Base-by-base conservation (phyloP, 768 basidiomycete species). In the Termitomyces sp. region DNA sequence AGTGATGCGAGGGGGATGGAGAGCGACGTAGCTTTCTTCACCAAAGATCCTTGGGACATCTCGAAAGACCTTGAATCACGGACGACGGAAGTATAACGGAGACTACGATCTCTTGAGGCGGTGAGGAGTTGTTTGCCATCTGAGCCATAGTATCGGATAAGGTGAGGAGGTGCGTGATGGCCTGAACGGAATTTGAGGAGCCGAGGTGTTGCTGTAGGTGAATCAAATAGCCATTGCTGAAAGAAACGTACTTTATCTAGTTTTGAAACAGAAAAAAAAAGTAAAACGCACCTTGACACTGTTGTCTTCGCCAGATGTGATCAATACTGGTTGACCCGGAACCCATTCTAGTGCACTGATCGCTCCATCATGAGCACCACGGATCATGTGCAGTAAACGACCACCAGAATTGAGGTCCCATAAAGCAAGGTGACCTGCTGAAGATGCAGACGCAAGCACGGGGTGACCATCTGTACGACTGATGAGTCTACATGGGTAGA, bases 181-280 rank as follows among this genome's bases (percentile, higher is more conserved):
- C 97, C 97, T 0, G 93, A 89, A 50, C 97, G 86, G 72, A 85
- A 93, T 77, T 98, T 98, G 31, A 98, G 82, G 11, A 98, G 78
- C 59, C 93, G 84, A 1, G 97, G 96, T 29, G 91, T 78, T 1
- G 89, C 80, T 0, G 91, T 90, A 0, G 94, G 93, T 0, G 95
- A 92, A 69, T 98, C 97, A 67, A 96, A 96, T 25, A 96, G 71
- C 96, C 96, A 98, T 95, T 99, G 96, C 96, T 98, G 68, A 8
- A 38, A 61, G 46, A 57, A 45, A 31, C 31, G 15, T 53, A 5
- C 42, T 43, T 36, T 56, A 9, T 38, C 14, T 45, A 43, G 17
- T 17, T 6, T 7, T 49, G 15, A 2, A 1, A 37, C 29, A 51
- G 34, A 36, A 38, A 17, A 32, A 42, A 17, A 31, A 29, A 42